Evolutionary conservation across 768 basidiomycete genomes (phyloP).

Genomic region (Auricularia sp.): DNA sequence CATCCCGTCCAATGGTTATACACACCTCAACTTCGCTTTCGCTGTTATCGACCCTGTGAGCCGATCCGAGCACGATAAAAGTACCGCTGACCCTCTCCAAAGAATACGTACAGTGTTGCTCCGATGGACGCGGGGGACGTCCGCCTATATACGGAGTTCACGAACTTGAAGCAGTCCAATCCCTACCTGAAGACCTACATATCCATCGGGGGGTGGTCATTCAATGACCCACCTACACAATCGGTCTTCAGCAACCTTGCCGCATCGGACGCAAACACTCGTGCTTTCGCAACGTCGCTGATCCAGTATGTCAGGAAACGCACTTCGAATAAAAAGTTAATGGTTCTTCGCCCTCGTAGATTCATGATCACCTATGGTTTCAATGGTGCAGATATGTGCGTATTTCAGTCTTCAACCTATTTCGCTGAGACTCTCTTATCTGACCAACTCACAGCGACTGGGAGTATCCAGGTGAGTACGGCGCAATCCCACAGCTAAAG

Average conservation of each 20-base stretch:
- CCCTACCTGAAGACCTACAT: constrained; percentile 2
- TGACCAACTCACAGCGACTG: neutral
- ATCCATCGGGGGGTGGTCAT: constrained; percentile 6
- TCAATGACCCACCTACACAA: constrained; percentile 4
- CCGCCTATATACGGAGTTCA: neutral
- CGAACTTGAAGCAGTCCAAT: constrained; percentile 1
- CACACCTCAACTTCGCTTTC: constrained; percentile 2
- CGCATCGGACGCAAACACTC: neutral
- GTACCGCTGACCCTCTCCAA: no score
- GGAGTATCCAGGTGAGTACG: neutral
- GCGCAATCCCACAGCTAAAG: no score
- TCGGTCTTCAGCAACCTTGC: constrained; percentile 2
- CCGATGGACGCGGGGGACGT: constrained; percentile 1
- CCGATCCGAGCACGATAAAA: no score
- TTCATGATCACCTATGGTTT: neutral
- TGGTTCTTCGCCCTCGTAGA: no score
- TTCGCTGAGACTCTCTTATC: no score
- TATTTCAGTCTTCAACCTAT: no score
- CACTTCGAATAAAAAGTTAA: neutral
- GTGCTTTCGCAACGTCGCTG: neutral
- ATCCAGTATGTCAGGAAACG: neutral
- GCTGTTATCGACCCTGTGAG: neutral
- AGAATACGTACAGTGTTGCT: neutral
- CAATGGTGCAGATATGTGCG: neutral
- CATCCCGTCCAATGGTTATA: neutral